phyloP scores from a whole-genome alignment of 129 eudicot genomes.

The Lactuca saligna region DNA sequence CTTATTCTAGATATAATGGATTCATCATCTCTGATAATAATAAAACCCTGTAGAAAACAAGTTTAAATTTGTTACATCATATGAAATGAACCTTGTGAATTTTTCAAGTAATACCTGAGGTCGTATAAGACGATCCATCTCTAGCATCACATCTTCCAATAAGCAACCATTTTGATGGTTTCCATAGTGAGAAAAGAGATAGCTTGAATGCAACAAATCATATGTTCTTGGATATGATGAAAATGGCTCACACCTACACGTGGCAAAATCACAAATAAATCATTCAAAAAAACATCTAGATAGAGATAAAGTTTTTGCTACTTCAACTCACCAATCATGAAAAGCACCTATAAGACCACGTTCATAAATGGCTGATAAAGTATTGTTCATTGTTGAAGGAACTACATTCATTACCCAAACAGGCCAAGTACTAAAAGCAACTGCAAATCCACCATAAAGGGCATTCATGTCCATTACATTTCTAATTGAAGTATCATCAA shows the following conservation, averaged over 20 bases:
- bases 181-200: slow-evolving; percentile 70
- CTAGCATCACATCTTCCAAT: slow-evolving; percentile 83
- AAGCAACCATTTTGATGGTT: slow-evolving; percentile 64
- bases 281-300: background rate
- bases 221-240: slow-evolving; percentile 91
- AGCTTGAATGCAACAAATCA: slow-evolving; percentile 69
- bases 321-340: slow-evolving; percentile 77
- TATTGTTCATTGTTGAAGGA: slow-evolving; percentile 60
- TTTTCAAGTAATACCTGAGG: slow-evolving; percentile 57
- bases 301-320: background rate
- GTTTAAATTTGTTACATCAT: background rate
- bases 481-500: slow-evolving; percentile 58
- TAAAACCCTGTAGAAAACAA: slow-evolving; percentile 50
- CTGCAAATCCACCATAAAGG: slow-evolving; percentile 83
- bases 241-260: slow-evolving; percentile 91
- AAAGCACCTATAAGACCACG: slow-evolving; percentile 80
- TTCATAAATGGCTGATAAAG: slow-evolving; percentile 66
- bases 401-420: slow-evolving; percentile 96
- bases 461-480: slow-evolving; percentile 99
- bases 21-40: slow-evolving; percentile 74
- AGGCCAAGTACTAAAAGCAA: slow-evolving; percentile 81
- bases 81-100: background rate
- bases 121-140: slow-evolving; percentile 84
- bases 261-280: slow-evolving; percentile 1
- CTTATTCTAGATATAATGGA: slow-evolving; percentile 50